Base-by-base conservation (phyloP, 129 eudicot species). In the Solidago caesia region DNA sequence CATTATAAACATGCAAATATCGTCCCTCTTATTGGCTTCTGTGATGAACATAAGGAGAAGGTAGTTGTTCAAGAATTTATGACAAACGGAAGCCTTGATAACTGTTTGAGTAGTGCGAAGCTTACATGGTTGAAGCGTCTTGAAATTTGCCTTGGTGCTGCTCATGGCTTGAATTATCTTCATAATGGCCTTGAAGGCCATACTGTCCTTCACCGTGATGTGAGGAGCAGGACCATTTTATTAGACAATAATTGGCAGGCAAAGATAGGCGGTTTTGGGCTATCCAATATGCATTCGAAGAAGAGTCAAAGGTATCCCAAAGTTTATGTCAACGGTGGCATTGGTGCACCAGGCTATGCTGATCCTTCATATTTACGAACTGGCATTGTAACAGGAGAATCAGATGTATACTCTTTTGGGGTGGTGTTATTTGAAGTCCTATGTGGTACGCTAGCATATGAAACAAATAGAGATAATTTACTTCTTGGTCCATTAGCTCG, bases 371-470 rank as follows among this genome's bases (percentile, higher is more conserved):
- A 59, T 58, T 7, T 69, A 3, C 15, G 48, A 69, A 69, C 64
- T 7, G 81, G 81, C 0, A 3, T 58, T 68, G 5, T 57, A 2
- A 9, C 74, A 29, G 62, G 48, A 48, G 77, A 74, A 10, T 46
- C 70, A 0, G 77, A 74, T 62, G 70, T 74, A 3, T 77, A 77
- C 81, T 58, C 81, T 6, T 77, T 77, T 46, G 75, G 81, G 75
- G 75, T 67, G 53, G 81, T 68, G 4, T 48, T 70, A 15, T 77
- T 59, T 33, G 75, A 77, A 69, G 70, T 69, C 44, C n/a, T 68
- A 41, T 69, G 75, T 47, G 81, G 81, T 8, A 39, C 70, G 64
- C 27, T 57, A 10, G 70, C 44, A n/a, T 59, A n/a, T 44, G 70
- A 77, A 44, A 57, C 1, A 11, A 25, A 6, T 7, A 29, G 39